phyloP scores from a whole-genome alignment of 2,329 filamentous ascomycete genomes.

The Verticillium albo-atrum region DNA sequence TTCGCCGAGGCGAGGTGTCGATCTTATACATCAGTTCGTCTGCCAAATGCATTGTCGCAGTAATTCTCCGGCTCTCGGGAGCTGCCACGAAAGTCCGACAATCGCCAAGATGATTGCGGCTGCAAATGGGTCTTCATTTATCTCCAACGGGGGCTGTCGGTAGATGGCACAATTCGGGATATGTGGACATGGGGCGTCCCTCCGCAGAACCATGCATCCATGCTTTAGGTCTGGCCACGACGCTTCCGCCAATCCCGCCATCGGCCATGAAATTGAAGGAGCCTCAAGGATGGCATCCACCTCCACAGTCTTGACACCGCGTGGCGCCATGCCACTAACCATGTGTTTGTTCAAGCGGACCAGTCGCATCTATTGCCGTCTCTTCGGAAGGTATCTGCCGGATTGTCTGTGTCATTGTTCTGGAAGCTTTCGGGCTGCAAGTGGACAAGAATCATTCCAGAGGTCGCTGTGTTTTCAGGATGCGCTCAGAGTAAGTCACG shows the following conservation, averaged over 20 bases:
- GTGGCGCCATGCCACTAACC: no score
- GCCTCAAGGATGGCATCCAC: background rate
- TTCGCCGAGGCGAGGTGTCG: no score
- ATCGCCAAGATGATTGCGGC: no score
- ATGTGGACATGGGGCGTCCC: background rate
- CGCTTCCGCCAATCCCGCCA: background rate
- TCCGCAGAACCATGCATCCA: background rate
- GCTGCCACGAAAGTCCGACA: no score
- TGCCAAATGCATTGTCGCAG: no score
- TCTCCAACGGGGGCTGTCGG: background rate
- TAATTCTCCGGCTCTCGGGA: no score
- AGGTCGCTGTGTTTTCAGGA: no score
- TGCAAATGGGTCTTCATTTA: background rate
- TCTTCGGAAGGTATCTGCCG: background rate
- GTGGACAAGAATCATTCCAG: no score
- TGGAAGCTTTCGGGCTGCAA: background rate
- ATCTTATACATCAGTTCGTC: no score
- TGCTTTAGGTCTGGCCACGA: background rate
- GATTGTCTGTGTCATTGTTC: background rate
- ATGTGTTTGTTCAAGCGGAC: background rate
- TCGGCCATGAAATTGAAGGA: background rate
- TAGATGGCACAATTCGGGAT: background rate
- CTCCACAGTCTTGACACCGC: no score
- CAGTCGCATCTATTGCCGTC: background rate
- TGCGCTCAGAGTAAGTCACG: no score